A percentile compares a stretch with the other conserved stretches of the same genome.
Conservation (phyloP, 169 alveolate species). For the Fabrea salina region DNA sequence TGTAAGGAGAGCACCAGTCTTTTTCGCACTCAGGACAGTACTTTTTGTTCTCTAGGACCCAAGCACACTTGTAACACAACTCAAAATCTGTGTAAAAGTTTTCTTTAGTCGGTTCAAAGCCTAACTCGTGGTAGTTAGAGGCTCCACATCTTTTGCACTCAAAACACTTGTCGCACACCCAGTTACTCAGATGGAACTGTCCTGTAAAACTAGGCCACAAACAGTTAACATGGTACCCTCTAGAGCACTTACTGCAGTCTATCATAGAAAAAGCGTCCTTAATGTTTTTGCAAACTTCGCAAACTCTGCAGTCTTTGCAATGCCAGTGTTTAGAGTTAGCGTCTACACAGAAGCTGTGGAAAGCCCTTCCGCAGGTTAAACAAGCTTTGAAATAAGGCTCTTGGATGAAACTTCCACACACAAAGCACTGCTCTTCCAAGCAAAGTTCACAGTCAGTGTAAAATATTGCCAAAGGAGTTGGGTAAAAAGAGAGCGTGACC, state of each 20-base stretch:
- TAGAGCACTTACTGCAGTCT: slow-evolving; percentile 7
- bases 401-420: slow-evolving; percentile 16
- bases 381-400: background rate
- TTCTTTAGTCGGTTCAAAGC: background rate
- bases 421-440: slow-evolving; percentile 20
- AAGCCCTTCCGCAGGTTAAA: background rate
- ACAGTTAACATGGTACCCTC: slow-evolving; percentile 2
- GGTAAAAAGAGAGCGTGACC: slow-evolving; percentile 5
- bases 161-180: slow-evolving; percentile 24
- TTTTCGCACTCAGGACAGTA: slow-evolving; percentile 26
- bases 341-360: slow-evolving; percentile 17
- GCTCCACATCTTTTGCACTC: slow-evolving; percentile 22
- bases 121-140: background rate
- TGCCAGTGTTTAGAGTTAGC: background rate
- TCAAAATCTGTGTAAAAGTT: slow-evolving; percentile 1
- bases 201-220: background rate
- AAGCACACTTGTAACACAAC: slow-evolving; percentile 17
- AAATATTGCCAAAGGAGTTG: background rate
- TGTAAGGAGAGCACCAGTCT: slow-evolving; percentile 32
- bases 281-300: slow-evolving; percentile 10
- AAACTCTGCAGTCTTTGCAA: slow-evolving; percentile 26
- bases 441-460: background rate
- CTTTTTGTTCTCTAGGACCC: slow-evolving; percentile 1
- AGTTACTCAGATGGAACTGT: background rate
- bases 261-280: background rate